phyloP scores from a whole-genome alignment of 495 filamentous ascomycete species.

The Aspergillus avenaceus region DNA sequence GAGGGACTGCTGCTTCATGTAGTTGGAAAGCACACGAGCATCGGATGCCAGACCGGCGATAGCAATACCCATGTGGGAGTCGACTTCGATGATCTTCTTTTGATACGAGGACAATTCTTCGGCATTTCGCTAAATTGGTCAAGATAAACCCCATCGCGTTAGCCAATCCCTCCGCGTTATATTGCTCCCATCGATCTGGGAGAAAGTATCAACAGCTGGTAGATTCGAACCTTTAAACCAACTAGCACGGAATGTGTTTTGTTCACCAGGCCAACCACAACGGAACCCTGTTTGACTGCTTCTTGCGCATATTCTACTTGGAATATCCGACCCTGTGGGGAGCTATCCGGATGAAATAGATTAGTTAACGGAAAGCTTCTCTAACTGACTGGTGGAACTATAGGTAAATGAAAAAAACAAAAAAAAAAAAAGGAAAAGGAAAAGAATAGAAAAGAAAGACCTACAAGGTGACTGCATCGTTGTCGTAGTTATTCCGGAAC shows the following conservation, averaged over 20 bases:
- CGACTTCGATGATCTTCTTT: conserved; percentile 97
- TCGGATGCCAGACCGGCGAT: conserved; percentile 97
- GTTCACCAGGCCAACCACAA: conserved; percentile 93
- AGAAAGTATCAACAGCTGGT: conserved; percentile 1
- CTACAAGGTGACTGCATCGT: conserved; percentile 99
- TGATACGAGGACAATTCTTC: conserved; percentile 99
- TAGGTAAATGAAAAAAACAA: too few species aligned
- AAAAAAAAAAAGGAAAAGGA: too few species aligned
- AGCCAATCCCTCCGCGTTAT: not conserved
- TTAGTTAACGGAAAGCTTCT: conserved; percentile 13
- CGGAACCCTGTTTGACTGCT: conserved; percentile 98
- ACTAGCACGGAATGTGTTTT: conserved; percentile 97
- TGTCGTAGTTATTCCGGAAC: conserved; percentile 99
- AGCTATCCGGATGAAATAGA: conserved; percentile 51
- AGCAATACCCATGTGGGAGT: conserved; percentile 90
- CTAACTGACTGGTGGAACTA: conserved; percentile 23
- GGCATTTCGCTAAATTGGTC: conserved; percentile 72
- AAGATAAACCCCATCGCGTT: not conserved
- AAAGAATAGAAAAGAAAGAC: too few species aligned
- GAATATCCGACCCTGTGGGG: conserved; percentile 98
- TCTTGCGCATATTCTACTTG: conserved; percentile 99
- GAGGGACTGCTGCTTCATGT: conserved; percentile 99
- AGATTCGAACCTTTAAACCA: conserved; percentile 82
- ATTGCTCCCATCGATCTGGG: not conserved
- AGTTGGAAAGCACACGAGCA: conserved; percentile 98